phyloP scores from a whole-genome alignment of 176 grass and related monocot genomes.

The Ensete ventricosum region DNA sequence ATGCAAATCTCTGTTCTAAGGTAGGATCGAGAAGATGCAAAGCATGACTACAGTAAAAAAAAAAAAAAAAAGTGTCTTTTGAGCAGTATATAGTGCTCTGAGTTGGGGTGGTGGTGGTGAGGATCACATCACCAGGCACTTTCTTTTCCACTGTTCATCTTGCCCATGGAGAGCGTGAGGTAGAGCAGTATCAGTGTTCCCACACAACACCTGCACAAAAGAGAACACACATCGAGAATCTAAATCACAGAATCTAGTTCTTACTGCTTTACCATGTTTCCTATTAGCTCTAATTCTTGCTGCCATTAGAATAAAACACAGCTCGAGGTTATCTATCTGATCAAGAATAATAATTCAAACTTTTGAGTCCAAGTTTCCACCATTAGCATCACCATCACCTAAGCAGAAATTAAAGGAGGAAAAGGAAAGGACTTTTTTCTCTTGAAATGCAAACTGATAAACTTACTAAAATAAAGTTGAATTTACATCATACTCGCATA shows the following conservation, averaged over 20 bases:
- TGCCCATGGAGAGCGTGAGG: slow-evolving; percentile 49
- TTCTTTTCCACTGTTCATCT: slow-evolving; percentile 12
- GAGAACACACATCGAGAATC: no score
- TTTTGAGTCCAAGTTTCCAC: neutral
- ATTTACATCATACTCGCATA: no score
- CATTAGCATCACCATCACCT: neutral
- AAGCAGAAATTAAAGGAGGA: no score
- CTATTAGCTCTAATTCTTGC: no score
- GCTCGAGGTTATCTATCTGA: neutral
- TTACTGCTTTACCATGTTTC: no score
- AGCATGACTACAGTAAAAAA: neutral
- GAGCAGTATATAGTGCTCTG: neutral
- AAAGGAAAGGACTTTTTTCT: no score
- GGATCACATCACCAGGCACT: slow-evolving; percentile 24
- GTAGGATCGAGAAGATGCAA: neutral
- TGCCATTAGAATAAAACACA: neutral
- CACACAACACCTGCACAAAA: slow-evolving; percentile 36
- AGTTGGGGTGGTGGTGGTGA: no score
- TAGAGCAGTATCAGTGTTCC: slow-evolving; percentile 51
- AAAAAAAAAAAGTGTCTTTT: neutral
- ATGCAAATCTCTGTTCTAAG: neutral
- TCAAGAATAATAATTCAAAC: neutral
- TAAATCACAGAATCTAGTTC: no score
- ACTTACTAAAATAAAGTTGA: no score
- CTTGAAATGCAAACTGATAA: no score